Evolutionary conservation across 1,284 basidiomycete genomes (phyloP).

Genomic region (Trametes hirsuta): DNA sequence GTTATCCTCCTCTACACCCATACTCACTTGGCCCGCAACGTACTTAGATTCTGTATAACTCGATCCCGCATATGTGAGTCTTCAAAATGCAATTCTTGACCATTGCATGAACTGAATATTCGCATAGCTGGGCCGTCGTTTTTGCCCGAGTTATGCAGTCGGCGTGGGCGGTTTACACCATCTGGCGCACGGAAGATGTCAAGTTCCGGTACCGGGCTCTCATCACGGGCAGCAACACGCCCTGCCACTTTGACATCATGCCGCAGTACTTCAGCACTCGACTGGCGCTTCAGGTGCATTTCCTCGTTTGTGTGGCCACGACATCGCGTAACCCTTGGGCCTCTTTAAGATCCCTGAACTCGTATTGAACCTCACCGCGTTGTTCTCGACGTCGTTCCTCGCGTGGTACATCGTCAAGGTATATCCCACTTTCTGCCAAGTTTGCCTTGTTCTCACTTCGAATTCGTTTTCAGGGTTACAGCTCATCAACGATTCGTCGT

Average conservation of each 20-base stretch:
- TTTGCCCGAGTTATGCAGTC: constrained; percentile 50
- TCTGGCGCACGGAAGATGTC: constrained; percentile 48
- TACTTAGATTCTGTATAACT: constrained; percentile 47
- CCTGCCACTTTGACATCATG: constrained; percentile 53
- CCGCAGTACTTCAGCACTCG: constrained; percentile 46
- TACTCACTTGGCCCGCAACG: neutral
- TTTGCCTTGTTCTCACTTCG: constrained; percentile 3
- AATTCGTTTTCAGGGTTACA: constrained; percentile 42
- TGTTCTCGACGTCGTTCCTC: constrained; percentile 46
- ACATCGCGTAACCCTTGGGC: neutral
- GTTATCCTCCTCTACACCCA: neutral
- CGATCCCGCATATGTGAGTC: constrained; percentile 56
- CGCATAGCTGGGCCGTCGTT: constrained; percentile 48
- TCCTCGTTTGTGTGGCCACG: neutral
- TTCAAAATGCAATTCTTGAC: neutral
- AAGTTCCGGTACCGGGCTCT: constrained; percentile 41
- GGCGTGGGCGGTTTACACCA: constrained; percentile 54
- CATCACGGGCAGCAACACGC: constrained; percentile 43
- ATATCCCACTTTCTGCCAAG: neutral
- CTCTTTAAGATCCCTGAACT: constrained; percentile 49
- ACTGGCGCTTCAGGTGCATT: constrained; percentile 45
- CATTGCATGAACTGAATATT: neutral
- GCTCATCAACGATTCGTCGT: constrained; percentile 51
- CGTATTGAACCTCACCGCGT: constrained; percentile 46
- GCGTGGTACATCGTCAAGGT: constrained; percentile 53